phyloP scores from a whole-genome alignment of 1,284 basidiomycete genomes.

The Puccinia novopanici region DNA sequence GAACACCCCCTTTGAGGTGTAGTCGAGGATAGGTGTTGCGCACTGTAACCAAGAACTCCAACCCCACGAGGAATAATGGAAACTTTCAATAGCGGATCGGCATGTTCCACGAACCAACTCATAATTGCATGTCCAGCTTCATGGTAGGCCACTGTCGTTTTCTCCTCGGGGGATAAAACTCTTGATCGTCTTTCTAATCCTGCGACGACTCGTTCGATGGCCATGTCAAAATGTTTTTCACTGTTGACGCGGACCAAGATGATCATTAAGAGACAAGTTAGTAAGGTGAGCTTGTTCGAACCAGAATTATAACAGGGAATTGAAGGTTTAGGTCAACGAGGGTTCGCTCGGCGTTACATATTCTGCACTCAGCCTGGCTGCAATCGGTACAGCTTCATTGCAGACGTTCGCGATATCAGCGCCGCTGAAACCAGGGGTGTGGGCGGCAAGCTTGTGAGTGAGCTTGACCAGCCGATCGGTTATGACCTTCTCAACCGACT shows the following conservation, averaged over 20 bases:
- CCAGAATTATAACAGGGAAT: neutral
- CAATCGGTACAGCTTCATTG: constrained; percentile 94
- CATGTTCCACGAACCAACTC: constrained; percentile 97
- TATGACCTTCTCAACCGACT: constrained; percentile 59
- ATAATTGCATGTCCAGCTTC: constrained; percentile 98
- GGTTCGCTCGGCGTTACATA: constrained; percentile 65
- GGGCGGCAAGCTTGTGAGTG: constrained; percentile 87
- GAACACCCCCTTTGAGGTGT: no score
- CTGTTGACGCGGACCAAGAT: constrained; percentile 1
- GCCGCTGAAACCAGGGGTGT: constrained; percentile 96
- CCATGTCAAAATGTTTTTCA: constrained; percentile 88
- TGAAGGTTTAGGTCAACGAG: neutral
- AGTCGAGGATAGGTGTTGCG: no score
- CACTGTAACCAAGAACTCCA: constrained; percentile 94
- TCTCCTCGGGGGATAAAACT: constrained; percentile 90
- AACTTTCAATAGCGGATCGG: constrained; percentile 94
- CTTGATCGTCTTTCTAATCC: constrained; percentile 94
- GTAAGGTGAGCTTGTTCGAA: neutral
- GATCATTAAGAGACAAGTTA: constrained; percentile 9
- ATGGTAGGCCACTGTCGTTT: constrained; percentile 98
- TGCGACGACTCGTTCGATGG: constrained; percentile 96
- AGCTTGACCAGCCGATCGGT: constrained; percentile 67
- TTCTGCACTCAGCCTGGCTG: constrained; percentile 80
- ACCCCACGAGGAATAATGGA: constrained; percentile 97
- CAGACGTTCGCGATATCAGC: constrained; percentile 99